Base-by-base conservation (phyloP, 2,329 filamentous ascomycete species). In the Hymenoscyphus occultus region DNA sequence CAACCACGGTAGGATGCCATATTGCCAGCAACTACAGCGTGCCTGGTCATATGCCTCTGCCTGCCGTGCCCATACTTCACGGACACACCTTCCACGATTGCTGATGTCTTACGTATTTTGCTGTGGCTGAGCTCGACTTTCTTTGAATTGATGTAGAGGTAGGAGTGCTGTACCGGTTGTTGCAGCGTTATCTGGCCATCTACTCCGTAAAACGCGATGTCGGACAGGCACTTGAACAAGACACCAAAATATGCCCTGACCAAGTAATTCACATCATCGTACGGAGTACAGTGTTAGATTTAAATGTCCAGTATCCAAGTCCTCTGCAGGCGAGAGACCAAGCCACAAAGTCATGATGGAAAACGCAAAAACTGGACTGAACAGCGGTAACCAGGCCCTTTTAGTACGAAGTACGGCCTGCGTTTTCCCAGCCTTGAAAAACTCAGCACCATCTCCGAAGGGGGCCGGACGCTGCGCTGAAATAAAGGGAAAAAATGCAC, bases 81-180 rank as follows among this genome's bases (percentile, higher is more conserved):
- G 22, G 9, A 51, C 45, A 51, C 19, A 51, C 45, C 45, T n/a
- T 51, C 45, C 45, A 22, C 10, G 22, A 19, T 19, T 45, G 42
- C 42, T 28, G 45, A 51, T 12, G 45, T 51, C 45, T 51, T 51
- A 51, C 45, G 45, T 19, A 51, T 51, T 35, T 35, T 28, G 45
- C 19, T n/a, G 45, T 51, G 45, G 45, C 45, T 51, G 45, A 51
- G 45, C 45, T 51, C 45, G 19, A 51, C n/a, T 51, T 51, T 51
- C n/a, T 51, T 22, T 51, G 28, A 28, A 28, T 28, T 3, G 10
- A n/a, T 28, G n/a, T 51, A 35, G 6, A 35, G 3, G 6, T 35
- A 35, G 1, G 35, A 35, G 35, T 35, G 35, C 35, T 35, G 35
- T 35, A 28, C 28, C 28, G 28, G 28, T 48, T 48, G 42, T n/a